Base-by-base conservation (phyloP, 2,329 filamentous ascomycete species). In the Chrysoporthe deuterocubensis region DNA sequence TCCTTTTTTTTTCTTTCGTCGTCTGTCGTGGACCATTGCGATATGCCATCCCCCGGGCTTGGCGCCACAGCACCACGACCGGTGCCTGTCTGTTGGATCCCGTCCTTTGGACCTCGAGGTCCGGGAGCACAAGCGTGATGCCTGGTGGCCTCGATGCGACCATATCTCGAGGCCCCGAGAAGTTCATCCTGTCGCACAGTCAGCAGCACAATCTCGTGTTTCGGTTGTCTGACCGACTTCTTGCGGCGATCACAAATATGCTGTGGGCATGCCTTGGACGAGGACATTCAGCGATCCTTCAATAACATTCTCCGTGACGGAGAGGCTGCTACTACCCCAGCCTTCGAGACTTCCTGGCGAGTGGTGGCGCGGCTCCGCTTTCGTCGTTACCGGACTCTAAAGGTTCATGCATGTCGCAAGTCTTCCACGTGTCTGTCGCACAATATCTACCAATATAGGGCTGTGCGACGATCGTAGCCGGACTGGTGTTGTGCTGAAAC, bases 91-190 rank as follows among this genome's bases (percentile, higher is more conserved):
- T 62, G 44, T 43, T 52, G 21, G 21, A 4, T 8, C 60, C 60
- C 44, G 34, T 62, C 60, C 32, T 56, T 9, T 3, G 46, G 34
- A 34, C 32, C n/a, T 48, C 34, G 34, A 40, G 26, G 60, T 62
- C 60, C 60, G 60, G 60, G 18, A 11, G 44, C 60, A 62, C 60
- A 50, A 26, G 34, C 26, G 44, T 42, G 32, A 52, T 32, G 60
- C 46, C 34, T 32, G 26, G 43, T 37, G 1, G 18, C 16, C 32
- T 62, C 32, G 32, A 46, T 42, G 26, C 3, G 60, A 50, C 60
- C 40, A 16, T 44, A n/a, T n/a, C 44, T 40, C 26, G 14, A 57
- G 52, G 13, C 43, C 43, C 21, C 18, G 42, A 44, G 42, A 11
- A 59, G 18, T 13, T 4, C 34, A 7, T 37, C n/a, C 18, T 37